phyloP scores from a whole-genome alignment of 148 eudicot genomes.

The Camellia sinensis region DNA sequence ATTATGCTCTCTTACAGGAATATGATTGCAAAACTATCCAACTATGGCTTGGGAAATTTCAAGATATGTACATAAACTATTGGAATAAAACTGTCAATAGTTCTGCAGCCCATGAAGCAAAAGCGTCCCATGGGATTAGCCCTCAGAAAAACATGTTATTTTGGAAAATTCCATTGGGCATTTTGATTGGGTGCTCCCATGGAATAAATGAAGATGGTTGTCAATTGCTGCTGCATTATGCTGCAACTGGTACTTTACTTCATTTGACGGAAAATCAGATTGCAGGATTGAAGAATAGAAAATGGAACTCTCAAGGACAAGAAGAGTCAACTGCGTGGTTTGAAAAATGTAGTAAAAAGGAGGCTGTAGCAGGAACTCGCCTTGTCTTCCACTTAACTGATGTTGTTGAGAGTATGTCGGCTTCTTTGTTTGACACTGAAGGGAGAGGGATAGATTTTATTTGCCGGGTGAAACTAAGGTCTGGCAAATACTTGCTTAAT shows the following conservation, averaged over 20 bases:
- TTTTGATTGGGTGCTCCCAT: constrained; percentile 28
- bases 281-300: constrained; percentile 19
- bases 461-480: constrained; percentile 32
- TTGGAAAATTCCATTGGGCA: constrained; percentile 44
- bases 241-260: constrained; percentile 38
- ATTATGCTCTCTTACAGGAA: constrained; percentile 5
- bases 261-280: constrained; percentile 8
- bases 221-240: constrained; percentile 50
- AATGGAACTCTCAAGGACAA: constrained; percentile 5
- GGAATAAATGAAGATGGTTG: constrained; percentile 34
- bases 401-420: constrained; percentile 37
- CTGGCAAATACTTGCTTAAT: constrained; percentile 36
- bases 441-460: constrained; percentile 38
- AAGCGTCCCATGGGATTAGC: constrained; percentile 4
- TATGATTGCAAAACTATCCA: neutral
- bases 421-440: constrained; percentile 37
- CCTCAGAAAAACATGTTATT: constrained; percentile 25
- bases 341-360: constrained; percentile 25
- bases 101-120: constrained; percentile 1
- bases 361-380: constrained; percentile 41
- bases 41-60: constrained; percentile 46
- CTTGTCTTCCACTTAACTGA: constrained; percentile 43
- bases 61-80: constrained; percentile 24
- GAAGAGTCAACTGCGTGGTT: neutral
- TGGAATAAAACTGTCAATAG: neutral